A percentile compares a stretch with the other conserved stretches of the same genome.
phyloP scores from a whole-genome alignment of 495 filamentous ascomycete species.

The Rostrohypoxylon terebratum region DNA sequence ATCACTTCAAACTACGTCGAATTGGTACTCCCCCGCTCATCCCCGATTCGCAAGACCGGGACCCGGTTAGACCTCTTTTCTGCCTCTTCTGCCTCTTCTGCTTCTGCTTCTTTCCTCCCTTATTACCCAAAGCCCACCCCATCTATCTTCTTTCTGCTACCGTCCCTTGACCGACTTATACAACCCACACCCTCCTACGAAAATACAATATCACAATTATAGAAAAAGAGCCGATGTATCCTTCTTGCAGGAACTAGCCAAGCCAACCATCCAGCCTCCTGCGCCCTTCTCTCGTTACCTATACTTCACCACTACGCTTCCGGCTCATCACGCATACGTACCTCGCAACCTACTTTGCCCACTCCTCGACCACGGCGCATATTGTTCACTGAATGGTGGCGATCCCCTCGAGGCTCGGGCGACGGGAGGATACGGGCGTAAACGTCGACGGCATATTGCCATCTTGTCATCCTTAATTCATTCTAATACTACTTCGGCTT shows the following conservation, averaged over 20 bases:
- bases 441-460: slow-evolving; percentile 29
- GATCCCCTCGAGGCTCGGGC: slow-evolving; percentile 33
- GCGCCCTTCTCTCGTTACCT: slow-evolving; percentile 43
- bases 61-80: slow-evolving; percentile 25
- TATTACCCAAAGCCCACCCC: slow-evolving; percentile 45
- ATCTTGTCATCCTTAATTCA: slow-evolving; percentile 24
- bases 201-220: slow-evolving; percentile 15
- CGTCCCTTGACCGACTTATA: slow-evolving; percentile 41
- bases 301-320: slow-evolving; percentile 14
- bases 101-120: slow-evolving; percentile 43
- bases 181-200: slow-evolving; percentile 38
- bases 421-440: slow-evolving; percentile 47
- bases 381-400: slow-evolving; percentile 40
- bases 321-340: slow-evolving; percentile 20
- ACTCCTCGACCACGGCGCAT: slow-evolving; percentile 12
- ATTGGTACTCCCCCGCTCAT: slow-evolving; percentile 48
- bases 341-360: slow-evolving; percentile 11
- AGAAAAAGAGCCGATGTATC: slow-evolving; percentile 45
- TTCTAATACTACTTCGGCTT: slow-evolving; percentile 30
- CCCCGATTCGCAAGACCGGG: slow-evolving; percentile 42
- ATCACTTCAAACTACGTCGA: slow-evolving; percentile 49
- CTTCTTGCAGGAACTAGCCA: slow-evolving; percentile 40
- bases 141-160: slow-evolving; percentile 37
- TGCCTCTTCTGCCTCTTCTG: slow-evolving; percentile 8
- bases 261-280: slow-evolving; percentile 31